These are phyloP conservation scores for Microsporum audouinii DNA, from an alignment of 2,329 filamentous ascomycete species.

Conservation along the genomic window DNA sequence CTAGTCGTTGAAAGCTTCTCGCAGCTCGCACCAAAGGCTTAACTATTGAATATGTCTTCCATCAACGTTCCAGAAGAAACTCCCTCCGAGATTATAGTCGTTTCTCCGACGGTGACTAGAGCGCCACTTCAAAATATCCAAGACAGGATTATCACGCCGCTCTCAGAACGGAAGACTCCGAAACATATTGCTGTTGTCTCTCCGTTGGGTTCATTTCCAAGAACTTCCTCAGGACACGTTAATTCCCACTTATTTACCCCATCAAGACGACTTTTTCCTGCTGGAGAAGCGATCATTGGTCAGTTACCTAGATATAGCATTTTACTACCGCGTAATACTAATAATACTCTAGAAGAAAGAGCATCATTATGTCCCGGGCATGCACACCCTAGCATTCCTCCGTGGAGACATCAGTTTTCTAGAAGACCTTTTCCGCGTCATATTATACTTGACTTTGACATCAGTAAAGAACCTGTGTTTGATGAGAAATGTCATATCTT, in stretches of 20 bases:
- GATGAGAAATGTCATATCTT: not conserved
- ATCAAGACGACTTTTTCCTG: not conserved
- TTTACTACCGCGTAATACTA: not conserved
- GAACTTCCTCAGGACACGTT: not conserved
- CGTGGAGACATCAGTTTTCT: not conserved
- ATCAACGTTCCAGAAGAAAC: not conserved
- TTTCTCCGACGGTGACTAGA: not conserved
- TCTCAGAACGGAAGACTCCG: not conserved
- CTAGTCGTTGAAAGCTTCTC: too few species aligned
- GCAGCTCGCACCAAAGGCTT: too few species aligned
- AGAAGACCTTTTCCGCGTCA: not conserved
- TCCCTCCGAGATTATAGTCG: not conserved
- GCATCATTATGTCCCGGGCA: not conserved
- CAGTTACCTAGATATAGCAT: not conserved
- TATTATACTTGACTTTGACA: constrained; percentile 5
- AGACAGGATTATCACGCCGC: not conserved
- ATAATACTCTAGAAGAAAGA: not conserved
- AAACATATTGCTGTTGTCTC: not conserved
- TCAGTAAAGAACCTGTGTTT: not conserved
- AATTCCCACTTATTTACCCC: not conserved
- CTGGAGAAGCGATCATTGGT: not conserved
- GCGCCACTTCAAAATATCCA: not conserved
- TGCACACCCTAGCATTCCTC: not conserved
- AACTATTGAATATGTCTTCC: not conserved
- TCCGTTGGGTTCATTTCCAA: not conserved